These are phyloP conservation scores for Gaeumannomyces sp. DNA, from an alignment of 2,329 filamentous ascomycete genomes.

Conservation along the genomic window DNA sequence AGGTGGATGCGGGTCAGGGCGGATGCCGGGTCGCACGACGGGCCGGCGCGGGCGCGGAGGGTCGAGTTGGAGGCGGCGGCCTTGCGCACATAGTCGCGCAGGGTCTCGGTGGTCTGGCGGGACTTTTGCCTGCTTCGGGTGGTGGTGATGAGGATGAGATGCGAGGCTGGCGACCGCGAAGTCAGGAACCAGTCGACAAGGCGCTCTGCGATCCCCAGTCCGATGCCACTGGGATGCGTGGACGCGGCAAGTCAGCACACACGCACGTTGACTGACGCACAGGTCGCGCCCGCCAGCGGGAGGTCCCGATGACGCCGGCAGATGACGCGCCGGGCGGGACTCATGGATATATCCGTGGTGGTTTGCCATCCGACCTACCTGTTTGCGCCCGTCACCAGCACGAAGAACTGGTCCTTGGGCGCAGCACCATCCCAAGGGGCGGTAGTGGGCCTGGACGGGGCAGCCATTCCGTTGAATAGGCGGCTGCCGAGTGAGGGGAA, in stretches of 20 bases:
- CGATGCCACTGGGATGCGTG: constrained; percentile 62
- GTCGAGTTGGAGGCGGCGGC: constrained; percentile 33
- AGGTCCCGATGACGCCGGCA: neutral
- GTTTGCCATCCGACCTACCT: constrained; percentile 47
- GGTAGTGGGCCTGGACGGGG: constrained; percentile 2
- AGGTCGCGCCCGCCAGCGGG: neutral
- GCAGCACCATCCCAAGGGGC: constrained; percentile 30
- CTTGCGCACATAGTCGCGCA: constrained; percentile 56
- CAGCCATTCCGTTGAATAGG: constrained; percentile 1
- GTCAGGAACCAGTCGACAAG: constrained; percentile 85
- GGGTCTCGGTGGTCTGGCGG: constrained; percentile 58
- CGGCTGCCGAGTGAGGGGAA: no score
- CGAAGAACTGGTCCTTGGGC: constrained; percentile 45
- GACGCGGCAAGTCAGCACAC: neutral
- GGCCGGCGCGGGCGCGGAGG: constrained; percentile 32
- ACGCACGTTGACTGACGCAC: neutral
- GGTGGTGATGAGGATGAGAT: constrained; percentile 75
- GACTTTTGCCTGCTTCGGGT: constrained; percentile 73
- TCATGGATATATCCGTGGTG: neutral
- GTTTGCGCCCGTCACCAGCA: constrained; percentile 80
- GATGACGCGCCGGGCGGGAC: no score
- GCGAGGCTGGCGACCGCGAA: constrained; percentile 57
- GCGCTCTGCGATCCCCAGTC: constrained; percentile 75
- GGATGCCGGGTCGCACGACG: constrained; percentile 33
- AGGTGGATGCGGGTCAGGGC: constrained; percentile 49